A percentile compares a stretch with the other conserved stretches of the same genome.
Evolutionary conservation across 768 basidiomycete species (phyloP).

Genomic region (Termitomyces sp.): DNA sequence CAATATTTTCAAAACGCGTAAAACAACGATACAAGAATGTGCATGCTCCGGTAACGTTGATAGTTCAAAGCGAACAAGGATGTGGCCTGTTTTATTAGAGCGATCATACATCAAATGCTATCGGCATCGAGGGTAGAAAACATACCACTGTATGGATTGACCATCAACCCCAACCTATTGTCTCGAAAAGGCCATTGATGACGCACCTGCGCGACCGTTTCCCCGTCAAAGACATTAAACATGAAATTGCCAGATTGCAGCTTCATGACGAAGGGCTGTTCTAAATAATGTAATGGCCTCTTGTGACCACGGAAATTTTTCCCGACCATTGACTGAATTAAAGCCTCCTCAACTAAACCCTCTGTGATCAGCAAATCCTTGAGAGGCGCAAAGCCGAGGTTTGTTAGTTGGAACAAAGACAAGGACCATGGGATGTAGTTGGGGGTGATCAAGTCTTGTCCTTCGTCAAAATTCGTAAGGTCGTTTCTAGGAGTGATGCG

Average conservation of each 20-base stretch:
- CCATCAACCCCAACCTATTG: background rate
- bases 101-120: too few species aligned
- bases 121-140: background rate
- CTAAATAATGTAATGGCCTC: background rate
- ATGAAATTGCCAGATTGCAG: background rate
- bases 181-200: background rate
- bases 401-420: background rate
- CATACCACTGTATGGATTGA: conserved; percentile 3
- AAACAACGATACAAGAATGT: background rate
- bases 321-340: background rate
- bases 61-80: conserved; percentile 6
- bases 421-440: background rate
- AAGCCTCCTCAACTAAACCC: background rate
- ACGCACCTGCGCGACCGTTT: background rate
- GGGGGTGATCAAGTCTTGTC: background rate
- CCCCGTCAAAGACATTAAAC: background rate
- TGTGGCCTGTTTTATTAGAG: background rate
- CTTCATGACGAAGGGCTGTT: conserved; percentile 3
- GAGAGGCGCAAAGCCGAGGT: background rate
- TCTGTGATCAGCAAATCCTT: background rate
- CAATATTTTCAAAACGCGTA: conserved; percentile 5
- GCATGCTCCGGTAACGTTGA: background rate
- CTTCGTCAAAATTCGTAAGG: background rate
- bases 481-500: background rate
- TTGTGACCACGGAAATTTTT: background rate